Evolutionary conservation across 2,329 filamentous ascomycete genomes (phyloP), one percentile per base, ranked within the genome.

Genomic region (Bipolaris zeicola): DNA sequence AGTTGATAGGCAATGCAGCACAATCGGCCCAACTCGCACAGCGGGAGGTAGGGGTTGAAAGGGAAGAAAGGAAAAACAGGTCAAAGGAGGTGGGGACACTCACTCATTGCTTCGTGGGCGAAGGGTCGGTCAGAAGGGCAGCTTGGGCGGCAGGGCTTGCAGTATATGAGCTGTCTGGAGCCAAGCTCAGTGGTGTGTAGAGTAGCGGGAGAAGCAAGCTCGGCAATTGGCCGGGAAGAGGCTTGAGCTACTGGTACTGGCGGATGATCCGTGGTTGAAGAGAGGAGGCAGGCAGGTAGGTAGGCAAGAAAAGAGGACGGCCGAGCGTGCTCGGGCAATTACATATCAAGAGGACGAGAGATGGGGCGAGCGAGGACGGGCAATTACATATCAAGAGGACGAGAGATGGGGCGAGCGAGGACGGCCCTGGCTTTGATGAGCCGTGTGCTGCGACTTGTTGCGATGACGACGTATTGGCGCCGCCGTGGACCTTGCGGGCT

Each of bases 61-160:
- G 24, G 6, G 24, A 26, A 26, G 24, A 26, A 55, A 58, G 56
- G 51, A 6, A 45, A 36, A 55, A 50, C 33, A 53, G 57, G 44
- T 47, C 58, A 53, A 45, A 31, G 50, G 61, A 50, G 33, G 20
- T 42, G 33, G 45, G 41, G 24, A 18, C 13, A 65, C 63, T 65
- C 47, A 65, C 63, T 65, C 63, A 65, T 65, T 50, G 58, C 55
- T 58, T 46, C 57, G 41, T 38, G 37, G 44, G 20, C 14, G 20
- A 39, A 37, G 45, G 46, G 54, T 57, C 52, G 46, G 54, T 57
- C 52, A 56, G 55, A 55, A 46, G 58, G 24, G 18, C 53, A 52
- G 20, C 24, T 44, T 28, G 53, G 46, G 52, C 50, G 46, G 52
- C 37, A 50, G 46, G 33, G 50, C 50, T 55, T 57, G 50, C 54